A percentile compares a stretch with the other conserved stretches of the same genome.
Evolutionary conservation across 1,139 yeast species (phyloP).

Genomic region (Geotrichum europaeum): DNA sequence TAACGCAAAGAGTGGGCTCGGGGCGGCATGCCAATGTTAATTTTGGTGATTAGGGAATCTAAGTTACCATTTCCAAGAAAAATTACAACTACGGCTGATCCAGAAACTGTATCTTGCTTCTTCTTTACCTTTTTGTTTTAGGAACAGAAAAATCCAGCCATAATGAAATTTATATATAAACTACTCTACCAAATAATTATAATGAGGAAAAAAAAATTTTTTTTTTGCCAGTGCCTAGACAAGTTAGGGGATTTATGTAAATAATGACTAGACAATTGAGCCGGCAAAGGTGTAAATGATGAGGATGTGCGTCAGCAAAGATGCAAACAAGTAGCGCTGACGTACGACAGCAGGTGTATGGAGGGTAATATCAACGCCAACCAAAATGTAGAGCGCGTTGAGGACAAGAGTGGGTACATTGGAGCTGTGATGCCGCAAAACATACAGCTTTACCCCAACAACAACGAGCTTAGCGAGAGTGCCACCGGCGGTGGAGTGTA

Average conservation of each 20-base stretch:
- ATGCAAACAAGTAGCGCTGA: background rate
- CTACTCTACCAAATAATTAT: background rate
- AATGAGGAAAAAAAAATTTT: no score
- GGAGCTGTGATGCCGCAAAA: background rate
- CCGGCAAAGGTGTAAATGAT: background rate
- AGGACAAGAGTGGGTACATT: background rate
- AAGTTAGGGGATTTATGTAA: background rate
- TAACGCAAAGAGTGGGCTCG: background rate
- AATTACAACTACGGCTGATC: background rate
- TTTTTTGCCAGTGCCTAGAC: background rate
- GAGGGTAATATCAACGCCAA: background rate
- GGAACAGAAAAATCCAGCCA: background rate
- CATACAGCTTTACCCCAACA: background rate
- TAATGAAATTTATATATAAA: background rate
- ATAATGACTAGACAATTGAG: background rate
- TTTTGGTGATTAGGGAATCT: background rate
- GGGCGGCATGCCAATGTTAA: background rate
- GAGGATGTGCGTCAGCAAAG: background rate
- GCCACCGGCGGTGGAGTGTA: background rate
- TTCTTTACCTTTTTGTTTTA: no score
- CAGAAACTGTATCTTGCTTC: background rate
- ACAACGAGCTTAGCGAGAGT: background rate
- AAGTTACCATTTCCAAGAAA: no score
- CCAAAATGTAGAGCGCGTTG: background rate
- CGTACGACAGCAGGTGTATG: background rate